Evolutionary conservation across 2,329 filamentous ascomycete genomes (phyloP).

Genomic region (Fonsecaea nubica): DNA sequence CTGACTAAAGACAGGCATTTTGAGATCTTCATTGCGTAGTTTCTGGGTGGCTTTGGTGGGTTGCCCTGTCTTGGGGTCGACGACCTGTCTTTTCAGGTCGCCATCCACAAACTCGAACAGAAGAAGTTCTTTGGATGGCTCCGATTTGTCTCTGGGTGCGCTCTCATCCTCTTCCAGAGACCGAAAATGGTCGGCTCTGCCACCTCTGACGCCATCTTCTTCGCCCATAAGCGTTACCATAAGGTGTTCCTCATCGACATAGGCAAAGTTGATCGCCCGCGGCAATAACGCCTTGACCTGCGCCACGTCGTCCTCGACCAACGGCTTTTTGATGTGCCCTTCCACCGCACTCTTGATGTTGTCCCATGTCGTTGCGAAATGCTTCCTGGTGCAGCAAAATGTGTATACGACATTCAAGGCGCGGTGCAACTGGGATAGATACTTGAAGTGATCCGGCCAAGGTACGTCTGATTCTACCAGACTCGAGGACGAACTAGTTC

Average conservation of each 20-base stretch:
- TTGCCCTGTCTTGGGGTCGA: conserved; percentile 74
- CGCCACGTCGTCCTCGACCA: conserved; percentile 80
- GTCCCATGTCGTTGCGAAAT: conserved; percentile 88
- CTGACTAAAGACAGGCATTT: conserved; percentile 91
- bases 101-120: conserved; percentile 93
- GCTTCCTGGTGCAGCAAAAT: conserved; percentile 91
- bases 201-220: conserved; percentile 69
- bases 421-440: conserved; percentile 76
- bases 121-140: conserved; percentile 68
- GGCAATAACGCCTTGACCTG: conserved; percentile 80
- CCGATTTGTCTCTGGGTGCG: conserved; percentile 47
- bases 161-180: conserved; percentile 47
- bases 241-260: conserved; percentile 82
- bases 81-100: conserved; percentile 82
- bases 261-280: conserved; percentile 78
- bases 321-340: conserved; percentile 73
- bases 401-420: conserved; percentile 93
- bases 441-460: conserved; percentile 79
- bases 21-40: conserved; percentile 78
- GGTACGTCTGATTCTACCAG: conserved; percentile 60
- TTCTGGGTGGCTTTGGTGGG: conserved; percentile 70
- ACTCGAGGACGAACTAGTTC: conserved; percentile 54
- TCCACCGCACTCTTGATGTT: conserved; percentile 86
- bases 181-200: conserved; percentile 59
- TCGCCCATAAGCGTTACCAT: conserved; percentile 78